Evolutionary conservation across 2,329 filamentous ascomycete species (phyloP).

Genomic region (Penicillium sclerotiorum): DNA sequence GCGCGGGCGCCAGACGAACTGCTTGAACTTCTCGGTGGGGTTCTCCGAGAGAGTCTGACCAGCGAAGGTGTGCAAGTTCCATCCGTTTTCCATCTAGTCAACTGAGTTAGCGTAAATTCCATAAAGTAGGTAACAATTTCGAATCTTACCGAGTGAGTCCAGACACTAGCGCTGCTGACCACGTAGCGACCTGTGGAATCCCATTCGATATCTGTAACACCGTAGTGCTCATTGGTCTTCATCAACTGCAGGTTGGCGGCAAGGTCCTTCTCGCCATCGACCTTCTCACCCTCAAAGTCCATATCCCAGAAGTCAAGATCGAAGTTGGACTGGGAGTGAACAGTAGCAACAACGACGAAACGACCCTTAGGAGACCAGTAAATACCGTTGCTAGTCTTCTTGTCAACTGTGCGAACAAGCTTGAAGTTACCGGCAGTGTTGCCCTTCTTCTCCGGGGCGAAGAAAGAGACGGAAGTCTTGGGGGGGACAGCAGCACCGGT

Average conservation of each 20-base stretch:
- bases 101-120: constrained; percentile 25
- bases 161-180: constrained; percentile 87
- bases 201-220: constrained; percentile 97
- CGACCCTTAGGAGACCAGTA: constrained; percentile 97
- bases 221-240: constrained; percentile 93
- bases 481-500: constrained; percentile 79
- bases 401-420: constrained; percentile 90
- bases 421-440: constrained; percentile 87
- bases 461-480: constrained; percentile 95
- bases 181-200: constrained; percentile 95
- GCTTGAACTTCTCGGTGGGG: constrained; percentile 95
- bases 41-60: constrained; percentile 88
- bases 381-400: constrained; percentile 99
- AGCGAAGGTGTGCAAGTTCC: constrained; percentile 96
- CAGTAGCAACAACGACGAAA: constrained; percentile 91
- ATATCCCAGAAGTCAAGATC: constrained; percentile 98
- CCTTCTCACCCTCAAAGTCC: constrained; percentile 96
- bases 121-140: no score
- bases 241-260: constrained; percentile 94
- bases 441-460: constrained; percentile 95
- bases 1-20: constrained; percentile 91
- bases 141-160: constrained; percentile 86
- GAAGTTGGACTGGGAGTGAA: constrained; percentile 88
- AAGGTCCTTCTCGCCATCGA: constrained; percentile 88
- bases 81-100: constrained; percentile 93